Conservation (phyloP, 192 early-diverging fungal genomes). For the Globomyces pollinis-pini region DNA sequence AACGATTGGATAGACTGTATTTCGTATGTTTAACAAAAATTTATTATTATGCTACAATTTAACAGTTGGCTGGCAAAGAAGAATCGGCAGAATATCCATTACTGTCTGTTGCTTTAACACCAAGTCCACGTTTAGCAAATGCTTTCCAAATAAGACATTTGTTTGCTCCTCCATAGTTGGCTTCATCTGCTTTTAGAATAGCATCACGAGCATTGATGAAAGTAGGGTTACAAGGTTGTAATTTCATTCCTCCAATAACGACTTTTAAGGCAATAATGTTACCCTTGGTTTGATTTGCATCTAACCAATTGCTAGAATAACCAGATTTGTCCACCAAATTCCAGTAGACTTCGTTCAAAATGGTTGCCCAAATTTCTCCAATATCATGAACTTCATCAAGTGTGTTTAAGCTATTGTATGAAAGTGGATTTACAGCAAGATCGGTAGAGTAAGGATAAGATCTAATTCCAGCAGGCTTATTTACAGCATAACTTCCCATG, state of each 20-base stretch:
- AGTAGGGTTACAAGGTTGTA: constrained; percentile 38
- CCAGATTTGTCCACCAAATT: constrained; percentile 35
- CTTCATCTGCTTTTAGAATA: constrained; percentile 22
- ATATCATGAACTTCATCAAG: constrained; percentile 47
- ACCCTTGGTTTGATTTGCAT: constrained; percentile 23
- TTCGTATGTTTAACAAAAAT: too few relatives aligned
- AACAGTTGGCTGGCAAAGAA: constrained; percentile 8
- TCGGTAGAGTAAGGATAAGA: constrained; percentile 52
- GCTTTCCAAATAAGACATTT: constrained; percentile 34
- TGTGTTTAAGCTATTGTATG: constrained; percentile 19
- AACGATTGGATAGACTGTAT: too few relatives aligned
- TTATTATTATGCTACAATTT: too few relatives aligned
- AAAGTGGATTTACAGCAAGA: constrained; percentile 29
- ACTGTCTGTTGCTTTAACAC: constrained; percentile 15
- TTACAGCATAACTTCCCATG: not conserved
- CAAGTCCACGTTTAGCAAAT: constrained; percentile 39
- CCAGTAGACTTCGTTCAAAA: constrained; percentile 58
- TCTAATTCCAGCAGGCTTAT: constrained; percentile 35
- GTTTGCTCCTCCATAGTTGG: constrained; percentile 19
- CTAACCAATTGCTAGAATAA: constrained; percentile 14
- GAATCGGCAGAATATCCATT: constrained; percentile 6
- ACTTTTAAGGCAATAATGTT: constrained; percentile 46
- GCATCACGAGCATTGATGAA: constrained; percentile 33
- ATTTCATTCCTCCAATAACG: constrained; percentile 39
- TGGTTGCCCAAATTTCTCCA: constrained; percentile 55